Conservation (phyloP, 345 rosid species). For the Geranium rotundifolium region DNA sequence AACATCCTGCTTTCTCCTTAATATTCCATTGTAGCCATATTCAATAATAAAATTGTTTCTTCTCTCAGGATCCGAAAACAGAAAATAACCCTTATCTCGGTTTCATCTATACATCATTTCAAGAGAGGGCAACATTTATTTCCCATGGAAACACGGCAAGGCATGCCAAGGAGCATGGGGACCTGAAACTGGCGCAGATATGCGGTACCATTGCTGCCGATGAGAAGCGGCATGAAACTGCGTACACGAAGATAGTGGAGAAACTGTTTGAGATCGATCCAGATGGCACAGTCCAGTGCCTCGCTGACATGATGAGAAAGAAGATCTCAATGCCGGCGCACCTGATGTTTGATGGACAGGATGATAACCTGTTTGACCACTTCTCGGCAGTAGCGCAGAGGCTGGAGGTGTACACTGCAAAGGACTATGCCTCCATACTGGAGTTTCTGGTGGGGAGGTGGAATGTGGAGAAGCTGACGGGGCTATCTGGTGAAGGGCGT, state of each 20-base stretch:
- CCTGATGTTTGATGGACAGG: slow-evolving; percentile 51
- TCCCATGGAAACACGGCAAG: slow-evolving; percentile 95
- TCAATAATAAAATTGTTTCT: background rate
- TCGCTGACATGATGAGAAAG: slow-evolving; percentile 96
- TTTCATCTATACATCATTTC: slow-evolving; percentile 86
- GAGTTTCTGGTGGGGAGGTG: slow-evolving; percentile 81
- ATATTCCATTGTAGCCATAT: background rate
- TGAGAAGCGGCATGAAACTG: slow-evolving; percentile 91
- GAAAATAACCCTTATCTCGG: slow-evolving; percentile 89
- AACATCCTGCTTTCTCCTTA: slow-evolving; percentile 13
- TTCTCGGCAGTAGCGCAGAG: slow-evolving; percentile 82
- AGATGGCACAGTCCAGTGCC: slow-evolving; percentile 54
- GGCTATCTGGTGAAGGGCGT: slow-evolving; percentile 68
- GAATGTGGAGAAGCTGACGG: slow-evolving; percentile 48
- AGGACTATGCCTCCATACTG: slow-evolving; percentile 73
- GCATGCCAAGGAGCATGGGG: slow-evolving; percentile 77
- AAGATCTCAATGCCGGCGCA: slow-evolving; percentile 96
- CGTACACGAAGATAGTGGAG: slow-evolving; percentile 79
- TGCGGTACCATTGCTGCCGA: slow-evolving; percentile 85
- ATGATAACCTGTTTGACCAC: slow-evolving; percentile 39
- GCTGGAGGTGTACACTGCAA: slow-evolving; percentile 77
- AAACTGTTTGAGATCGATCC: slow-evolving; percentile 88
- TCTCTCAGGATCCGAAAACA: slow-evolving; percentile 56
- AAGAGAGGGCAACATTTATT: slow-evolving; percentile 91
- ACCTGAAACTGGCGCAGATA: slow-evolving; percentile 64